Evolutionary conservation across 768 basidiomycete genomes (phyloP), one percentile per base, ranked within the genome.

Genomic region (Amanita muscaria): DNA sequence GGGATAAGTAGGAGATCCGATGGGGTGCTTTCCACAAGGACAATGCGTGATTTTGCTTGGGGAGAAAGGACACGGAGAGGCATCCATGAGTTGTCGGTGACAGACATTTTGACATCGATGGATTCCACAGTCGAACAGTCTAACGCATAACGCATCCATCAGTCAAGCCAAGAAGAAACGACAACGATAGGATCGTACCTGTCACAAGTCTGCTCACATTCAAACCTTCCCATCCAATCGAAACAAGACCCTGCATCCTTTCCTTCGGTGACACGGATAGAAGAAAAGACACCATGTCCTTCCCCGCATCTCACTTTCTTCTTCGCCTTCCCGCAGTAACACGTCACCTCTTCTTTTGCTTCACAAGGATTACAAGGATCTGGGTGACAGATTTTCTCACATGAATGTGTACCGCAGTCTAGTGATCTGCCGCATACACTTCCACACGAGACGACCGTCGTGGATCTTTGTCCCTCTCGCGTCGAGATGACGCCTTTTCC

Each of bases 281-380:
- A 22, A n/a, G 34, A 46, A 30, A 24, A 11, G 47, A 64, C 57
- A 22, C 62, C 61, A 14, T 69, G 66, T n/a, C 76, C 74, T 42
- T 76, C 72, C 2, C 88, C 88, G 56, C 94, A 99, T 0, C 53
- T 55, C 2, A 85, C 69, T 22, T 68, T 64, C 52, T 72, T 74
- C 30, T 63, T 64, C 30, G 78, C 76, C 50, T 74, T 75, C 0
- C 91, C 91, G 56, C 94, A 98, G 65, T 78, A 96, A 60, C 94
- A 98, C 21, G 56, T 66, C 19, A 73, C 73, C 1, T 52, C 33
- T 42, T 87, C 79, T 30, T 54, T 65, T 9, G 72, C 65, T 0
- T 63, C 51, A 62, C 96, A 98, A 1, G 69, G 66, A 3, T 59
- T 64, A 61, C 96, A 99, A 0, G 67, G 63, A 0, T 88, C 91